These are phyloP conservation scores for Syzygium grande DNA, from an alignment of 345 rosid species.

Conservation along the genomic window DNA sequence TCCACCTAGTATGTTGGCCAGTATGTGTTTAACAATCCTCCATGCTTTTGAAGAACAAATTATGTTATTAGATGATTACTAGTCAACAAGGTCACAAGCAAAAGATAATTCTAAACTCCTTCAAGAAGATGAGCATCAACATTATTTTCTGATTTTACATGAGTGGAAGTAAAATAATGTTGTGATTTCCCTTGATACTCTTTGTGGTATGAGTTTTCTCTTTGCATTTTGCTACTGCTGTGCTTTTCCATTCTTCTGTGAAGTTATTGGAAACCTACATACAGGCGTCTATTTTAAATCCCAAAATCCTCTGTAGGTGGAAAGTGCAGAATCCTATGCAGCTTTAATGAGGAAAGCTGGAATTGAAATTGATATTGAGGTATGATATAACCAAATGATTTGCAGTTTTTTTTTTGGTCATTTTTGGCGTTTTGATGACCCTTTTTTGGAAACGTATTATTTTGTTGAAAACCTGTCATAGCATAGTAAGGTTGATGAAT, in stretches of 20 bases:
- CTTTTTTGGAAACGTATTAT: not conserved
- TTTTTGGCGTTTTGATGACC: not conserved
- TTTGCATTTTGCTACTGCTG: not conserved
- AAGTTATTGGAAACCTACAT: not conserved
- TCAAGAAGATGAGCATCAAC: not conserved
- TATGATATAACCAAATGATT: constrained; percentile 34
- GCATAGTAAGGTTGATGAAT: not conserved
- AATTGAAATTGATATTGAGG: constrained; percentile 70
- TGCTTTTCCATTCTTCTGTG: not conserved
- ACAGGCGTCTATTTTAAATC: not conserved
- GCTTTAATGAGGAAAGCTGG: constrained; percentile 64
- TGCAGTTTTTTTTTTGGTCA: not conserved
- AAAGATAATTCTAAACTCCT: not conserved
- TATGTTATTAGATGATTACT: not conserved
- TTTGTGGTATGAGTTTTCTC: not conserved
- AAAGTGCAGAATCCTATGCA: constrained; percentile 67
- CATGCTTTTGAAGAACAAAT: not conserved
- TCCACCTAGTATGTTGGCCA: not conserved
- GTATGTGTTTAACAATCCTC: not conserved
- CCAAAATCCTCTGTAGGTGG: constrained; percentile 33
- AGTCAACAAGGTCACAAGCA: not conserved
- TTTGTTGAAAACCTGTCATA: not conserved
- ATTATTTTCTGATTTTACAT: not conserved
- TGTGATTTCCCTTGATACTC: not conserved
- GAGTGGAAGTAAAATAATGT: not conserved